These are phyloP conservation scores for Candida hispaniensis DNA, from an alignment of 805 yeast species.

Conservation along the genomic window DNA sequence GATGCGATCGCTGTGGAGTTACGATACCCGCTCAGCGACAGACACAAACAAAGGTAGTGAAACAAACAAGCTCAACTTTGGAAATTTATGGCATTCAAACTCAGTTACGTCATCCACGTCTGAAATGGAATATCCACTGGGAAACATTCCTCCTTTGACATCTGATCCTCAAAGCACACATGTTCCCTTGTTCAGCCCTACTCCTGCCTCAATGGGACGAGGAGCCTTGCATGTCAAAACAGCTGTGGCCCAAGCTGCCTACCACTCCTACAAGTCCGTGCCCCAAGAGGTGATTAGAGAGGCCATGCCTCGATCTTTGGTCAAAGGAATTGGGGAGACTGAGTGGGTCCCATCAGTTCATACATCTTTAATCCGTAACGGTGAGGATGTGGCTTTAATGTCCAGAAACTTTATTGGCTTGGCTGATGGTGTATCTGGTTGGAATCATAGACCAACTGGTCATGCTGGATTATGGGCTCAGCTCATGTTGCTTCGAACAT, in stretches of 20 bases:
- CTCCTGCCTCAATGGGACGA: conserved; percentile 8
- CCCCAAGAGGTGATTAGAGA: conserved; percentile 14
- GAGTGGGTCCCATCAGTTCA: conserved; percentile 14
- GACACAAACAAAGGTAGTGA: too few species aligned
- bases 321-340: conserved; percentile 12
- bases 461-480: conserved; percentile 19
- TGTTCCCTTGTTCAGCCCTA: conserved; percentile 13
- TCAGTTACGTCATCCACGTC: too few species aligned
- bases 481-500: conserved; percentile 17
- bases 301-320: conserved; percentile 9
- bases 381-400: conserved; percentile 17
- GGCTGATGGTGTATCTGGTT: conserved; percentile 19
- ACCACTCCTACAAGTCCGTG: conserved; percentile 9
- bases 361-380: conserved; percentile 11
- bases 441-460: conserved; percentile 17
- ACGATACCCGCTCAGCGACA: too few species aligned
- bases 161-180: conserved; percentile 8
- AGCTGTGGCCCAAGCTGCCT: conserved; percentile 10
- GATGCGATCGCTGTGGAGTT: too few species aligned
- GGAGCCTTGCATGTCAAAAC: conserved; percentile 12
- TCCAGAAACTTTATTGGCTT: conserved; percentile 17
- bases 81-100: too few species aligned
- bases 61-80: too few species aligned
- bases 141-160: conserved; percentile 6
- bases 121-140: too few species aligned